Evolutionary conservation across 768 basidiomycete species (phyloP).

Genomic region (Auricularia auricula-judae): DNA sequence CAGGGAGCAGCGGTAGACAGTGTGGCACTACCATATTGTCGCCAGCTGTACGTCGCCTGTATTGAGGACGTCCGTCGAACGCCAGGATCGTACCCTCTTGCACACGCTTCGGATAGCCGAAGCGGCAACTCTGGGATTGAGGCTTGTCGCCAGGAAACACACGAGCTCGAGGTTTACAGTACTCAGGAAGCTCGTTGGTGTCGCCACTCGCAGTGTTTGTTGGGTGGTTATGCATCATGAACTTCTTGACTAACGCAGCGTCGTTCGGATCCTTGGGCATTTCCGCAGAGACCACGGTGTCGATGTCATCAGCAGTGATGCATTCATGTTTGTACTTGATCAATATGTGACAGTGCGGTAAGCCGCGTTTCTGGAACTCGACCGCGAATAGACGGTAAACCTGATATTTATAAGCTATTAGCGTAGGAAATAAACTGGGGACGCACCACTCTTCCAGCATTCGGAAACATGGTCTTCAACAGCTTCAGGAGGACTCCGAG

Average conservation of each 20-base stretch:
- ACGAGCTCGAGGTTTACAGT: too few species aligned
- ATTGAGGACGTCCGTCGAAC: slow-evolving; percentile 18
- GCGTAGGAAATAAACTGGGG: not conserved
- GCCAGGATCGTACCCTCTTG: slow-evolving; percentile 16
- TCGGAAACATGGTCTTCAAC: slow-evolving; percentile 20
- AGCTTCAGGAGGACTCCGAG: slow-evolving; percentile 15
- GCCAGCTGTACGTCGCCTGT: slow-evolving; percentile 13
- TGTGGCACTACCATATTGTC: slow-evolving; percentile 24
- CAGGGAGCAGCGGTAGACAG: slow-evolving; percentile 14
- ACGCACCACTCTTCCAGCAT: slow-evolving; percentile 14
- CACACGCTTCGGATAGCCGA: slow-evolving; percentile 12
- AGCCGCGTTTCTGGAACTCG: slow-evolving; percentile 32
- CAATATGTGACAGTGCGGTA: slow-evolving; percentile 32
- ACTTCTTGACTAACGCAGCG: slow-evolving; percentile 16
- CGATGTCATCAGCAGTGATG: slow-evolving; percentile 17
- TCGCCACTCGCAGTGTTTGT: not conserved
- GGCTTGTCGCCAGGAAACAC: too few species aligned
- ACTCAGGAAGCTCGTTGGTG: not conserved
- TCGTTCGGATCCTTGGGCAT: slow-evolving; percentile 19
- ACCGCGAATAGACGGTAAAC: slow-evolving; percentile 23
- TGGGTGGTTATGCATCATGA: slow-evolving; percentile 27
- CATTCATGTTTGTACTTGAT: slow-evolving; percentile 19
- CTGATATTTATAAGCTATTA: not conserved
- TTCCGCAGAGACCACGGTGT: slow-evolving; percentile 24
- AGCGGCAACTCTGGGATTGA: slow-evolving; percentile 14